phyloP scores from a whole-genome alignment of 1,284 basidiomycete genomes.

The Peniophora sp. region DNA sequence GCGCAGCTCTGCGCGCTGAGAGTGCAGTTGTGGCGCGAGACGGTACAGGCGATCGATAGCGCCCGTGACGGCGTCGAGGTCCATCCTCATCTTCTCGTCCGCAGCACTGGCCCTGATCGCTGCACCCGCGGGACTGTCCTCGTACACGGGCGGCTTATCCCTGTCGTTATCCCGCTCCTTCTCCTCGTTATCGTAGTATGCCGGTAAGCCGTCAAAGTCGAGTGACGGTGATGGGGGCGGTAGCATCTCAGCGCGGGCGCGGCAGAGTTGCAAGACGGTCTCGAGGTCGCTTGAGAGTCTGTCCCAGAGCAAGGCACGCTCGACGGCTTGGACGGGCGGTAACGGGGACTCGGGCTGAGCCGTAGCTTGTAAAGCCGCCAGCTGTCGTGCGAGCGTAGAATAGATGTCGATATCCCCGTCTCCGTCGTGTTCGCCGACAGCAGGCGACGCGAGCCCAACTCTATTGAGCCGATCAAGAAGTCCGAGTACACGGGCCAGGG shows the following conservation, averaged over 20 bases:
- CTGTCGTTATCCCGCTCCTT: neutral
- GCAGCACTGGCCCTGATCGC: conserved; percentile 2
- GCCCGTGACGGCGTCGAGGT: conserved; percentile 74
- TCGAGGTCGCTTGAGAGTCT: conserved; percentile 70
- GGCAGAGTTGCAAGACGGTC: conserved; percentile 55
- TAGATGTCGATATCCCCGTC: conserved; percentile 34
- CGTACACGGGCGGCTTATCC: conserved; percentile 2
- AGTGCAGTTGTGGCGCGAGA: conserved; percentile 76
- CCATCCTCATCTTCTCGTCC: conserved; percentile 69
- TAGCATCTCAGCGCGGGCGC: conserved; percentile 21
- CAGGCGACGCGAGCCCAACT: conserved; percentile 19
- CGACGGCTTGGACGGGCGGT: conserved; percentile 47
- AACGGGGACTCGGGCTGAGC: conserved; percentile 10
- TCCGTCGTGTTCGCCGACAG: conserved; percentile 17
- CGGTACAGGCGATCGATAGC: conserved; percentile 83
- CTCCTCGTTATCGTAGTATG: neutral
- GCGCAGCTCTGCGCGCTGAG: conserved; percentile 75
- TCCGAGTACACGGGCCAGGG: conserved; percentile 58
- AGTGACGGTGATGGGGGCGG: too few relatives aligned
- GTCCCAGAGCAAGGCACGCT: conserved; percentile 65
- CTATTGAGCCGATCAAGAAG: conserved; percentile 55
- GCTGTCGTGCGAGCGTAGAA: conserved; percentile 54
- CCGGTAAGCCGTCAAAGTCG: too few relatives aligned
- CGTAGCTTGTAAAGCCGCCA: conserved; percentile 51
- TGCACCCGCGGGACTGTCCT: conserved; percentile 4